phyloP scores from a whole-genome alignment of 2,329 filamentous ascomycete genomes.

The Fusarium sp. region DNA sequence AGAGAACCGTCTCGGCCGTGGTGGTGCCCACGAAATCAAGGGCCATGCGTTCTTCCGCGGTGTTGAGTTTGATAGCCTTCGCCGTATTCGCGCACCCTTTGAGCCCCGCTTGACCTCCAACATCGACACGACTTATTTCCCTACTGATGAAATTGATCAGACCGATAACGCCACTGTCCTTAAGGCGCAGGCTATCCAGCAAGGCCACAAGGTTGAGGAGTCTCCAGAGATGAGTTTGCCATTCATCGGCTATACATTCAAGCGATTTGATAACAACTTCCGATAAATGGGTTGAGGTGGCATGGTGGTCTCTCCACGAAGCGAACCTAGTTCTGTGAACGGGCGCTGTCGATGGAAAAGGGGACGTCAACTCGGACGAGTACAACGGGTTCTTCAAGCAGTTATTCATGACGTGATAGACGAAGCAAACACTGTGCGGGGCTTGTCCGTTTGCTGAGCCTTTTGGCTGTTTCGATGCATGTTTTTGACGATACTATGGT shows the following conservation, averaged over 20 bases:
- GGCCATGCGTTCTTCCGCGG: constrained; percentile 95
- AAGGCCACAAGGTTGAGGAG: constrained; percentile 74
- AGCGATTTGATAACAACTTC: constrained; percentile 86
- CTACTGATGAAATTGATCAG: constrained; percentile 97
- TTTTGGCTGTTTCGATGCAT: constrained; percentile 13
- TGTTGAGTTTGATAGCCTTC: constrained; percentile 92
- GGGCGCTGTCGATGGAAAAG: constrained; percentile 4
- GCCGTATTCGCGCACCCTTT: constrained; percentile 93
- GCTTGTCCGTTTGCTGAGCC: neutral
- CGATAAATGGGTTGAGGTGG: constrained; percentile 52
- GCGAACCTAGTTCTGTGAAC: constrained; percentile 35
- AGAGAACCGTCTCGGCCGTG: constrained; percentile 87
- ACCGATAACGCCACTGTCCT: constrained; percentile 90
- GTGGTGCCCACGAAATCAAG: constrained; percentile 92
- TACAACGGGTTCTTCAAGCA: constrained; percentile 2
- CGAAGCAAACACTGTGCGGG: constrained; percentile 10
- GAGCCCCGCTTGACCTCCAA: constrained; percentile 93
- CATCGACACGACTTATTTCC: constrained; percentile 98
- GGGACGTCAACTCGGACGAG: constrained; percentile 2
- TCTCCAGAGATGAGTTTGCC: constrained; percentile 95
- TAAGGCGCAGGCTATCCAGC: constrained; percentile 82
- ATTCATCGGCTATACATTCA: constrained; percentile 77
- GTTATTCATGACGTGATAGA: constrained; percentile 5
- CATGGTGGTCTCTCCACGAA: neutral
- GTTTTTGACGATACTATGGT: constrained; percentile 8